Percentiles rank a stretch among this genome's conserved stretches.
Evolutionary conservation across 768 basidiomycete species (phyloP).

Genomic region (Amanita brunnescens): DNA sequence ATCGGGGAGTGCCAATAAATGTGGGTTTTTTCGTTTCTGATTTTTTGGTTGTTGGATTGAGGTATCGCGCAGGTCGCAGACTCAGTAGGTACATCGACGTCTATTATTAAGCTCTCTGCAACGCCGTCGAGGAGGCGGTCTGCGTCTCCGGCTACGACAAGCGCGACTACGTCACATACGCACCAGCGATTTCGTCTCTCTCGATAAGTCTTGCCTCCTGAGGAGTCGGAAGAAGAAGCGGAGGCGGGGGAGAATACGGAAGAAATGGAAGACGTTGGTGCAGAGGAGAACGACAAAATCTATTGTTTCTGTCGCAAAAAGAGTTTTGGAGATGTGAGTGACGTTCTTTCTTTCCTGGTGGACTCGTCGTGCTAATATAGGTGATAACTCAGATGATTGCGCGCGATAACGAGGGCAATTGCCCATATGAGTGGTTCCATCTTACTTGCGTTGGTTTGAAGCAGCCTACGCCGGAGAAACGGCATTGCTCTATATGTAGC

Average conservation of each 20-base stretch:
- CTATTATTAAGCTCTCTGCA: constrained; percentile 34
- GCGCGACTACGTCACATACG: constrained; percentile 20
- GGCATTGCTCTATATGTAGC: constrained; percentile 47
- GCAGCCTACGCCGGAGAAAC: constrained; percentile 38
- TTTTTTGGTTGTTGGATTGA: background rate
- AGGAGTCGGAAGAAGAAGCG: constrained; percentile 33
- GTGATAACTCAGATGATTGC: constrained; percentile 63
- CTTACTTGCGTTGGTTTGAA: constrained; percentile 49
- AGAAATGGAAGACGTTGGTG: constrained; percentile 32
- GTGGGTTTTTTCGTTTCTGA: constrained; percentile 18
- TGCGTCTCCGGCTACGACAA: constrained; percentile 33
- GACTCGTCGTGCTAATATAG: background rate
- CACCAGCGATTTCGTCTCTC: constrained; percentile 40
- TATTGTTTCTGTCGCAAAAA: constrained; percentile 47
- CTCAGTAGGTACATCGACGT: constrained; percentile 26
- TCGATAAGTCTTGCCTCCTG: constrained; percentile 32
- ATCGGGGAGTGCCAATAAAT: constrained; percentile 27
- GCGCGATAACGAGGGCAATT: constrained; percentile 57
- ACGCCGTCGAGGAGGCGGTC: constrained; percentile 27
- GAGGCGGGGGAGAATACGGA: constrained; percentile 18
- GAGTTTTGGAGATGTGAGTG: constrained; percentile 42
- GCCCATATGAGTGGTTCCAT: constrained; percentile 70
- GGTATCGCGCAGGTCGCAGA: constrained; percentile 38
- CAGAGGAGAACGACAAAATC: constrained; percentile 37
- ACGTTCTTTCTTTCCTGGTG: background rate